Conservation (phyloP, 2,329 filamentous ascomycete species). For the Sphaerulina musiva region DNA sequence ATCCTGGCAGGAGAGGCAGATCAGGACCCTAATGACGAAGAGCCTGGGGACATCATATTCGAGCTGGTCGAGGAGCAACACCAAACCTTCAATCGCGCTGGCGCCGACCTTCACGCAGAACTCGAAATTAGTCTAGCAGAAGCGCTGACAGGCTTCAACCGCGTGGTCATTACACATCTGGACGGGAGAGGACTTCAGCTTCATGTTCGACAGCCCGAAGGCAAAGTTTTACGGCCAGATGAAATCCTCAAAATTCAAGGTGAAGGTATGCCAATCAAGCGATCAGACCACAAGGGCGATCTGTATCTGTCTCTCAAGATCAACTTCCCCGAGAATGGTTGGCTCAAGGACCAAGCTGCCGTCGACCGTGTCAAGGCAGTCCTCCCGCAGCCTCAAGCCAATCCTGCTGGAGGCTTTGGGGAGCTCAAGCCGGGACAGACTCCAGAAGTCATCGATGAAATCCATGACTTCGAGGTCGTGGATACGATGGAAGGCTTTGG, state of each 20-base stretch:
- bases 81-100: slow-evolving; percentile 72
- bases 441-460: slow-evolving; percentile 74
- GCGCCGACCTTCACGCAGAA: slow-evolving; percentile 75
- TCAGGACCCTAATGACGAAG: slow-evolving; percentile 80
- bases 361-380: slow-evolving; percentile 67
- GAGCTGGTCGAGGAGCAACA: slow-evolving; percentile 76
- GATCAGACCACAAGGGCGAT: slow-evolving; percentile 75
- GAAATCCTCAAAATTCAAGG: slow-evolving; percentile 79
- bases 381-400: slow-evolving; percentile 52
- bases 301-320: slow-evolving; percentile 81
- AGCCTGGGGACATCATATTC: slow-evolving; percentile 90
- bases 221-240: slow-evolving; percentile 73
- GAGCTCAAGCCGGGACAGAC: slow-evolving; percentile 44
- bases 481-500: slow-evolving; percentile 81
- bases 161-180: slow-evolving; percentile 84
- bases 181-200: slow-evolving; percentile 87
- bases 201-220: slow-evolving; percentile 60
- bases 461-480: slow-evolving; percentile 69
- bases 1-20: slow-evolving; percentile 90
- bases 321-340: slow-evolving; percentile 80
- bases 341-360: slow-evolving; percentile 63
- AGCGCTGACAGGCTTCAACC: slow-evolving; percentile 79
- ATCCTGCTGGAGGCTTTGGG: slow-evolving; percentile 25
- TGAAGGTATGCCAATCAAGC: slow-evolving; percentile 93
- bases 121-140: slow-evolving; percentile 76